These are phyloP conservation scores for Globisporangium recalcitrans DNA, from an alignment of 352 stramenopile genomes.

Conservation along the genomic window DNA sequence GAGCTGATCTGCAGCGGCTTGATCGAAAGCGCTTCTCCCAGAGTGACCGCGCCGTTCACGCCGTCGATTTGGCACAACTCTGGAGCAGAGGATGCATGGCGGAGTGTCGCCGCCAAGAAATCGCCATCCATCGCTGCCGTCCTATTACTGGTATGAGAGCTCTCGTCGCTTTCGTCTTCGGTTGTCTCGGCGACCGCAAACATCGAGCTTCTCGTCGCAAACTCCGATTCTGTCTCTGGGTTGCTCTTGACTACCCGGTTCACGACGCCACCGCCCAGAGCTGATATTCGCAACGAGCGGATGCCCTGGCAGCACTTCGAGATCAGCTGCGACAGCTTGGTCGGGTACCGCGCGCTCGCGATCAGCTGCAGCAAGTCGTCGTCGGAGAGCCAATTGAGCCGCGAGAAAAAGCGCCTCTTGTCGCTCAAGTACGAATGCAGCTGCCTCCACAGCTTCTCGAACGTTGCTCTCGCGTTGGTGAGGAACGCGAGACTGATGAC, in stretches of 20 bases:
- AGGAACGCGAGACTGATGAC: slow-evolving; percentile 56
- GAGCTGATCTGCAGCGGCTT: slow-evolving; percentile 35
- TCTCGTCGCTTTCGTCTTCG: slow-evolving; percentile 12
- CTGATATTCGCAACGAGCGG: slow-evolving; percentile 23
- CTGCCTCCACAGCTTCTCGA: slow-evolving; percentile 55
- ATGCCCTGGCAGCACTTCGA: slow-evolving; percentile 53
- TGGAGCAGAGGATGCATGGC: neutral
- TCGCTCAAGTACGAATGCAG: slow-evolving; percentile 50
- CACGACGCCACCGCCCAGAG: slow-evolving; percentile 5
- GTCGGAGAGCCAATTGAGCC: slow-evolving; percentile 64
- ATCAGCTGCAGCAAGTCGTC: slow-evolving; percentile 56
- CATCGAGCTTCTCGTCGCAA: neutral
- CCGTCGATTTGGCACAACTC: slow-evolving; percentile 35
- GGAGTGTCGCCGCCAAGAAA: neutral
- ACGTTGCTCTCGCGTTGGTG: slow-evolving; percentile 28
- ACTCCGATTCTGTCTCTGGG: neutral
- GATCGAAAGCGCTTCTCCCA: slow-evolving; percentile 32
- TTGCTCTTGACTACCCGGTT: neutral
- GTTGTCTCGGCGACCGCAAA: slow-evolving; percentile 7
- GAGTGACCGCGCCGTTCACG: slow-evolving; percentile 23
- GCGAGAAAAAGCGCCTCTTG: slow-evolving; percentile 50
- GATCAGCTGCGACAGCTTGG: slow-evolving; percentile 31
- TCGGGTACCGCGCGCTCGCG: slow-evolving; percentile 31
- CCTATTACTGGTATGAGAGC: neutral
- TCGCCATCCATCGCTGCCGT: neutral